These are phyloP conservation scores for Dovyalis caffra DNA, from an alignment of 345 rosid genomes.

Conservation along the genomic window DNA sequence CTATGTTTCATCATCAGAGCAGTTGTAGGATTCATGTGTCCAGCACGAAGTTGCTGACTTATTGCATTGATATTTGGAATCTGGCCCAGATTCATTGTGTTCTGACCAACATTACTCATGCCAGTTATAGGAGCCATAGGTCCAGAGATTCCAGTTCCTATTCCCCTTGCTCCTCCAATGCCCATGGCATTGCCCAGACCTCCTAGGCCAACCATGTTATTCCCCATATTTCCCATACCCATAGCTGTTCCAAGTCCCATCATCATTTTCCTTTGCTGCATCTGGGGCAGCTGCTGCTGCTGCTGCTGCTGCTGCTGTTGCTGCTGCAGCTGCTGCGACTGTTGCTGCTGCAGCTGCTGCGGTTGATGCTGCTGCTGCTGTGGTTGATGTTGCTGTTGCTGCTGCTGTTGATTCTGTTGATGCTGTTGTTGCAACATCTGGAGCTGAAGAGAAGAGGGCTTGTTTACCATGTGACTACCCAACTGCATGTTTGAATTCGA, in stretches of 20 bases:
- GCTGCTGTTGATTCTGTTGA: constrained; percentile 7
- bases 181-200: constrained; percentile 54
- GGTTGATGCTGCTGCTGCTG: background rate
- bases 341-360: constrained; percentile 50
- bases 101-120: constrained; percentile 63
- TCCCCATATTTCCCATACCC: constrained; percentile 63
- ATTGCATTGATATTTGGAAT: constrained; percentile 48
- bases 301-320: constrained; percentile 26
- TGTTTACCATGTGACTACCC: constrained; percentile 74
- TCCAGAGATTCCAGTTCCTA: constrained; percentile 68
- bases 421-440: constrained; percentile 47
- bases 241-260: constrained; percentile 65
- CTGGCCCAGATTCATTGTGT: constrained; percentile 52
- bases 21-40: constrained; percentile 36
- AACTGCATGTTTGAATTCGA: constrained; percentile 70
- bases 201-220: constrained; percentile 62
- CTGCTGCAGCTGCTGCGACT: constrained; percentile 21
- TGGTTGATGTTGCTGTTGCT: constrained; percentile 5
- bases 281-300: constrained; percentile 40
- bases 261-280: constrained; percentile 61
- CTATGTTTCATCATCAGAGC: constrained; percentile 36
- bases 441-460: constrained; percentile 58
- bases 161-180: constrained; percentile 67
- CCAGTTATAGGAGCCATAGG: constrained; percentile 63
- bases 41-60: constrained; percentile 58